These are phyloP conservation scores for Anisodus acutangulus DNA, from an alignment of 257 asterid genomes.

Conservation along the genomic window DNA sequence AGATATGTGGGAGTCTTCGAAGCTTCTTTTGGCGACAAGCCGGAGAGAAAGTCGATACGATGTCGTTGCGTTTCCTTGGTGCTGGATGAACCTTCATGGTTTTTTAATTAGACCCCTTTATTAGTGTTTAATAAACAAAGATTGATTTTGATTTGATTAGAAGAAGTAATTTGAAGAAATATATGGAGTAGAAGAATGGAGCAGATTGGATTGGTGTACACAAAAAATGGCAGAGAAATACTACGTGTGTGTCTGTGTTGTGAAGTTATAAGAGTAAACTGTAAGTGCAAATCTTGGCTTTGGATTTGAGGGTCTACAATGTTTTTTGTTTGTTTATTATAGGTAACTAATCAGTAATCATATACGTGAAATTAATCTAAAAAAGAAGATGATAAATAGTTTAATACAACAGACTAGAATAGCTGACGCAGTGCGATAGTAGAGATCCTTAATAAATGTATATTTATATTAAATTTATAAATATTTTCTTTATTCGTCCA, in stretches of 20 bases:
- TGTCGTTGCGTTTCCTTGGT: constrained; percentile 65
- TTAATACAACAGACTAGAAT: no score
- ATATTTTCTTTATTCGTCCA: no score
- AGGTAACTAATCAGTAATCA: no score
- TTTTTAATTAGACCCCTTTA: neutral
- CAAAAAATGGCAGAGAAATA: neutral
- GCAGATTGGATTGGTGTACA: neutral
- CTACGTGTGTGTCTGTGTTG: neutral
- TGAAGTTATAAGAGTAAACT: neutral
- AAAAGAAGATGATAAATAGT: no score
- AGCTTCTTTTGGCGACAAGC: constrained; percentile 71
- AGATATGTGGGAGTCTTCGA: constrained; percentile 78
- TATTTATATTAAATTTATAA: no score
- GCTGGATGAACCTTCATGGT: constrained; percentile 77
- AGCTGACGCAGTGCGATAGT: no score
- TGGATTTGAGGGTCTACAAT: no score
- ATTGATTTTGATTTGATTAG: neutral
- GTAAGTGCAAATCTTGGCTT: neutral
- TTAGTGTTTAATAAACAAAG: neutral
- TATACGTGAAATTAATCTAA: no score
- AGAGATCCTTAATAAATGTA: no score
- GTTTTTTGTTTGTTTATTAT: no score
- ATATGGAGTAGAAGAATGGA: neutral
- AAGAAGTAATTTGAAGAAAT: neutral
- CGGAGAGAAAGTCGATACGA: constrained; percentile 56